These are phyloP conservation scores for Xylaria sp. DNA, from an alignment of 495 filamentous ascomycete species.

Conservation along the genomic window DNA sequence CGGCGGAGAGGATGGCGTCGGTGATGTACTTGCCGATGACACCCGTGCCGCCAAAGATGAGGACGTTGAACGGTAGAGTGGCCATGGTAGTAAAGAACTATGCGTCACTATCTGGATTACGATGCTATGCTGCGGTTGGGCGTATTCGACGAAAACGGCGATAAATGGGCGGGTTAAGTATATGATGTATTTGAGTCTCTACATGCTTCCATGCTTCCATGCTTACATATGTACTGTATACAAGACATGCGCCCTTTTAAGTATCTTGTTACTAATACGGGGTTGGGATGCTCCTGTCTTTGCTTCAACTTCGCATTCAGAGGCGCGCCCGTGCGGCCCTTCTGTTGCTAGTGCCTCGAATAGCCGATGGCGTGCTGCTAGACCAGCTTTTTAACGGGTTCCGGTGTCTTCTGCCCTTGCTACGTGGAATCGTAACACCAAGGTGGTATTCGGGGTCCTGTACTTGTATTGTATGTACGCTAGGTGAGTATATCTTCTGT, in stretches of 20 bases:
- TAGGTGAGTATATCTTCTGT: not conserved
- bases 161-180: not conserved
- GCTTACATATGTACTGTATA: too few species aligned
- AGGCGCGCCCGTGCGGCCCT: slow-evolving; percentile 2
- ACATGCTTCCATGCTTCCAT: too few species aligned
- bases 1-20: slow-evolving; percentile 60
- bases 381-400: not conserved
- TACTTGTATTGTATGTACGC: not conserved
- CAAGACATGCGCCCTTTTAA: too few species aligned
- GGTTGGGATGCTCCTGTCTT: slow-evolving; percentile 34
- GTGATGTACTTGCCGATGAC: slow-evolving; percentile 71
- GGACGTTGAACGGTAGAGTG: slow-evolving; percentile 55
- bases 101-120: not conserved
- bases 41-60: slow-evolving; percentile 76
- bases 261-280: too few species aligned
- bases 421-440: slow-evolving; percentile 1
- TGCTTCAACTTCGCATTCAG: not conserved
- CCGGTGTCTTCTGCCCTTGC: too few species aligned
- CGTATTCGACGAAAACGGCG: not conserved
- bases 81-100: not conserved
- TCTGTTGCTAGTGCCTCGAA: not conserved
- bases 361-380: not conserved
- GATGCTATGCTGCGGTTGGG: not conserved
- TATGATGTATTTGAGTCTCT: not conserved
- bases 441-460: not conserved